phyloP scores from a whole-genome alignment of 164 flowering plant genomes.

The Chimonanthus praecox region DNA sequence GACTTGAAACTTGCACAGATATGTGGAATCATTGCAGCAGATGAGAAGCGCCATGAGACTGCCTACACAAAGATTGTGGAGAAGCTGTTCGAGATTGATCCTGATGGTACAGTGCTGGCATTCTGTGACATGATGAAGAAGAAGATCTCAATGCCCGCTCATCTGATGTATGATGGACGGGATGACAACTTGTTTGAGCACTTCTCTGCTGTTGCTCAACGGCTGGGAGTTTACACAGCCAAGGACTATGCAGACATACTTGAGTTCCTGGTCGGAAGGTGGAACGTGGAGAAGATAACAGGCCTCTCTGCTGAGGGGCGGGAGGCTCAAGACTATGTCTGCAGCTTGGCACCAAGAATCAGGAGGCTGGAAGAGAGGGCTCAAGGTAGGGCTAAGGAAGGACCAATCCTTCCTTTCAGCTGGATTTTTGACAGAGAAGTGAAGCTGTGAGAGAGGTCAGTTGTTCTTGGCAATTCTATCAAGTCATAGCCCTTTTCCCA shows the following conservation, averaged over 20 bases:
- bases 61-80: conserved; percentile 61
- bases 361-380: conserved; percentile 48
- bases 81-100: conserved; percentile 69
- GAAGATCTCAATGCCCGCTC: conserved; percentile 64
- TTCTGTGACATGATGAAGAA: conserved; percentile 64
- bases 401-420: conserved; percentile 42
- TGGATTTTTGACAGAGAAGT: conserved; percentile 62
- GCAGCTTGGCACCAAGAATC: conserved; percentile 50
- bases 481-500: too few species aligned
- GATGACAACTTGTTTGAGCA: conserved; percentile 49
- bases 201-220: conserved; percentile 64
- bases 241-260: conserved; percentile 63
- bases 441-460: conserved; percentile 29
- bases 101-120: conserved; percentile 51
- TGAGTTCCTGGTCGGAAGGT: conserved; percentile 61
- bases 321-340: conserved; percentile 62
- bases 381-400: conserved; percentile 35
- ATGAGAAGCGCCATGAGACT: conserved; percentile 73
- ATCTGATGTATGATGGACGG: conserved; percentile 49
- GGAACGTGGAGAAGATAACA: conserved; percentile 52
- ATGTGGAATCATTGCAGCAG: conserved; percentile 73
- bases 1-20: conserved; percentile 64
- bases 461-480: neutral
- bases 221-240: conserved; percentile 59
- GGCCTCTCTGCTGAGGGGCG: conserved; percentile 64